Percentiles rank a stretch among this genome's conserved stretches.
These are phyloP conservation scores for Neurospora terricola DNA, from an alignment of 495 filamentous ascomycete genomes.

Conservation along the genomic window DNA sequence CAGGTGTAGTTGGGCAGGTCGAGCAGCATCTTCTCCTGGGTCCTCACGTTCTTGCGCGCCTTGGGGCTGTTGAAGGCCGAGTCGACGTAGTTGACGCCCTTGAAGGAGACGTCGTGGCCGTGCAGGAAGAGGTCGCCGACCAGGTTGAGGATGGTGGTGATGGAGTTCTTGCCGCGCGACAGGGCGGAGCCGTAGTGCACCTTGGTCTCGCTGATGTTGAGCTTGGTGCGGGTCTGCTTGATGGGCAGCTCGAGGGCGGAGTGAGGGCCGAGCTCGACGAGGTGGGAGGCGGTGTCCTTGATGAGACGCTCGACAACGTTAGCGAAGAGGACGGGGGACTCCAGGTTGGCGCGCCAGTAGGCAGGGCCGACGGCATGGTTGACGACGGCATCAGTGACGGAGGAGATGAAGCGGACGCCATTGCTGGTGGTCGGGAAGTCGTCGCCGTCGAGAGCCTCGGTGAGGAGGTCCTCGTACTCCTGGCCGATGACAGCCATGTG, in stretches of 20 bases:
- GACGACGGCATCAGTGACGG: constrained; percentile 19
- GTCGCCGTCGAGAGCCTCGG: constrained; percentile 8
- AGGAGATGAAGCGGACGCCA: constrained; percentile 24
- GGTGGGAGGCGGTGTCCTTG: constrained; percentile 3
- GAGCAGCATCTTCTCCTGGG: constrained; percentile 6
- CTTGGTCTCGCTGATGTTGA: constrained; percentile 1
- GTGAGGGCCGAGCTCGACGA: constrained; percentile 53
- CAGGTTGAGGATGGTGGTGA: constrained; percentile 14
- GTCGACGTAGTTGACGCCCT: constrained; percentile 11
- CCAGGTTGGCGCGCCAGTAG: constrained; percentile 39
- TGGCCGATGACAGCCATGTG: constrained; percentile 29
- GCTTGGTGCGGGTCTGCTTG: constrained; percentile 31
- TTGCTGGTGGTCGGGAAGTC: constrained; percentile 23
- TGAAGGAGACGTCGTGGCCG: constrained; percentile 18
- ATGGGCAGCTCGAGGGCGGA: constrained; percentile 40
- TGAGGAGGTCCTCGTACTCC: constrained; percentile 24
- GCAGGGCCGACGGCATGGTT: constrained; percentile 9
- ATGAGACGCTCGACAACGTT: constrained; percentile 22
- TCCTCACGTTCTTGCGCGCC: constrained; percentile 15
- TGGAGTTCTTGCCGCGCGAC: constrained; percentile 14
- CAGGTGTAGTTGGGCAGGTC: constrained; percentile 31
- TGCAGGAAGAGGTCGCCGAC: constrained; percentile 22
- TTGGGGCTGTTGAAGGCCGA: constrained; percentile 4
- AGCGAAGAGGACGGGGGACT: constrained; percentile 34
- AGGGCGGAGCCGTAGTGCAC: constrained; percentile 19